Conservation (phyloP, 495 filamentous ascomycete species). For the Pyronema domesticum region DNA sequence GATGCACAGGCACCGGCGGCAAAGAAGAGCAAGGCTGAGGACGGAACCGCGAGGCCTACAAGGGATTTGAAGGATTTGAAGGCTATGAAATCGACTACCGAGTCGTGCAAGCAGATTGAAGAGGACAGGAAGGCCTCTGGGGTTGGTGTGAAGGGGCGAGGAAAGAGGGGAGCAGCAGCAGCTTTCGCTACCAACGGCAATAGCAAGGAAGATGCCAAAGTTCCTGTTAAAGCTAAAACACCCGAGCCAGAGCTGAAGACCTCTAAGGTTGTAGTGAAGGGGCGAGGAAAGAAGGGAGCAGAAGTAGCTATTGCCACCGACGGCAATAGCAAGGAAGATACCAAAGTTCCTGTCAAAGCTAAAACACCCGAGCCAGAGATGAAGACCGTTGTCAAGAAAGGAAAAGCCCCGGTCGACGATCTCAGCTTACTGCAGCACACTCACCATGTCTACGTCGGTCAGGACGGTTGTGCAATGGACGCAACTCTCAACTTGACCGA, state of each 20-base stretch:
- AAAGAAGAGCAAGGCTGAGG: slow-evolving; percentile 10
- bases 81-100: background rate
- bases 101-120: slow-evolving; percentile 11
- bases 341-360: slow-evolving; percentile 28
- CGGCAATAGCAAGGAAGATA: slow-evolving; percentile 15
- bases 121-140: slow-evolving; percentile 2
- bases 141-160: slow-evolving; percentile 15
- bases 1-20: slow-evolving; percentile 25
- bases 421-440: slow-evolving; percentile 17
- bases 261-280: background rate
- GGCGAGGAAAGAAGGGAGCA: slow-evolving; percentile 24
- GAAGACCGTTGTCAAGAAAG: slow-evolving; percentile 32
- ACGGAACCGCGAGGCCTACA: background rate
- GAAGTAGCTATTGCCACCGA: slow-evolving; percentile 30
- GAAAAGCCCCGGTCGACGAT: slow-evolving; percentile 34
- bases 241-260: slow-evolving; percentile 36
- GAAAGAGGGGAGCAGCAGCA: slow-evolving; percentile 28
- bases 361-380: slow-evolving; percentile 31
- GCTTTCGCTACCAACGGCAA: slow-evolving; percentile 28
- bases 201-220: slow-evolving; percentile 7
- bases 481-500: slow-evolving; percentile 45
- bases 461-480: slow-evolving; percentile 44
- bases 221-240: slow-evolving; percentile 31
- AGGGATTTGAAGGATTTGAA: background rate
- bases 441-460: slow-evolving; percentile 46